Evolutionary conservation across 768 basidiomycete species (phyloP), one percentile per base, ranked within the genome.

Genomic region (Crucibulum laeve): DNA sequence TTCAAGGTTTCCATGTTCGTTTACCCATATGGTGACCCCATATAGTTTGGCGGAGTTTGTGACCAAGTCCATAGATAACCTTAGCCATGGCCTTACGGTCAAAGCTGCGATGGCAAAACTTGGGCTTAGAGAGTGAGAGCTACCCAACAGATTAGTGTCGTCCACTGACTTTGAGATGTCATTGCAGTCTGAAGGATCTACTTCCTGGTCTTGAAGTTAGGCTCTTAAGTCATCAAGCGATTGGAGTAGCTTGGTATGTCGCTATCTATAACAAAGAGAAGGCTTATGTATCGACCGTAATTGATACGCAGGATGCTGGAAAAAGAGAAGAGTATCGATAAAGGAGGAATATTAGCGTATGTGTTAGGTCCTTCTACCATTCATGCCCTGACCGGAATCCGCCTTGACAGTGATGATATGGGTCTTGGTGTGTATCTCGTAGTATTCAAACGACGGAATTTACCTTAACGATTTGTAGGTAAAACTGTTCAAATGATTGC

Each of bases 401-500:
- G 39, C 23, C 38, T 10, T 49, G 33, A 53, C 24, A 42, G 79
- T 6, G 82, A 85, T 54, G 82, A 87, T 38, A 85, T 86, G 84
- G 83, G 82, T 43, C 69, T 83, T 22, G 79, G 78, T 70, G 53
- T 4, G 49, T 45, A 15, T 25, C 21, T 15, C 6, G 8, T 25
- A 18, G n/a, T 6, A 41, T 13, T 5, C 21, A 4, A 15, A 21
- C 14, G 25, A 55, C 38, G 23, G 6, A 22, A 13, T 18, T 47
- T 45, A 39, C 43, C 34, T 38, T 17, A 30, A 18, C 25, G 17
- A 36, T 5, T 21, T 8, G 17, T 38, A 76, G 78, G 80, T 3
- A 85, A 87, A 64, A 87, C 84, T 5, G 79, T 87, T 1, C 84
- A 87, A 56, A 83, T 84, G 78, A 87, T 91, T 37, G 87, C 87